Evolutionary conservation across 1,139 yeast genomes (phyloP).

Genomic region (Trichomonascaceae sp.): DNA sequence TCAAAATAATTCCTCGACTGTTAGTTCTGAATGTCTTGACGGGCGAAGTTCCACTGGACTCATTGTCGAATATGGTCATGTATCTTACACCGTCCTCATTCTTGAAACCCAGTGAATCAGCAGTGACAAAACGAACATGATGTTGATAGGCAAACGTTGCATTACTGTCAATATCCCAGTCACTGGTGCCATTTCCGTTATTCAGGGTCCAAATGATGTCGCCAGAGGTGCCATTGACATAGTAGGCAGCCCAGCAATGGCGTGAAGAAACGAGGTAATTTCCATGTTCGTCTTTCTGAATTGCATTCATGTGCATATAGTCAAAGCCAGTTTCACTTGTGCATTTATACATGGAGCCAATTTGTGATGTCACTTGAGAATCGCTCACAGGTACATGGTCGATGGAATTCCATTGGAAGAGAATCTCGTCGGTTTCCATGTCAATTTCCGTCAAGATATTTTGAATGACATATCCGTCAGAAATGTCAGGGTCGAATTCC

Average conservation of each 20-base stretch:
- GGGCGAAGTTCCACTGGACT: slow-evolving; percentile 33
- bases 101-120: slow-evolving; percentile 6
- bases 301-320: slow-evolving; percentile 40
- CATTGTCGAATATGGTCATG: slow-evolving; percentile 35
- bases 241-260: slow-evolving; percentile 35
- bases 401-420: slow-evolving; percentile 38
- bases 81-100: slow-evolving; percentile 28
- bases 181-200: slow-evolving; percentile 27
- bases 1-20: slow-evolving; percentile 25
- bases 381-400: slow-evolving; percentile 36
- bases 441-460: slow-evolving; percentile 29
- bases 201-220: slow-evolving; percentile 33
- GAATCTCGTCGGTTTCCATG: slow-evolving; percentile 34
- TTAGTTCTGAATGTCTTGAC: slow-evolving; percentile 29
- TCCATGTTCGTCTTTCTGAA: slow-evolving; percentile 38
- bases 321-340: slow-evolving; percentile 39
- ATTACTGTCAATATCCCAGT: slow-evolving; percentile 22
- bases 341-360: slow-evolving; percentile 25
- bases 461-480: slow-evolving; percentile 8
- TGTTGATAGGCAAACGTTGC: slow-evolving; percentile 37
- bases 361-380: slow-evolving; percentile 26
- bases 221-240: slow-evolving; percentile 36
- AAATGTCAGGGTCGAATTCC: neutral
- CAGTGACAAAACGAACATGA: slow-evolving; percentile 34
- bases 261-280: slow-evolving; percentile 37